phyloP scores from a whole-genome alignment of 192 early-diverging fungal genomes.

The Backusella luteola region DNA sequence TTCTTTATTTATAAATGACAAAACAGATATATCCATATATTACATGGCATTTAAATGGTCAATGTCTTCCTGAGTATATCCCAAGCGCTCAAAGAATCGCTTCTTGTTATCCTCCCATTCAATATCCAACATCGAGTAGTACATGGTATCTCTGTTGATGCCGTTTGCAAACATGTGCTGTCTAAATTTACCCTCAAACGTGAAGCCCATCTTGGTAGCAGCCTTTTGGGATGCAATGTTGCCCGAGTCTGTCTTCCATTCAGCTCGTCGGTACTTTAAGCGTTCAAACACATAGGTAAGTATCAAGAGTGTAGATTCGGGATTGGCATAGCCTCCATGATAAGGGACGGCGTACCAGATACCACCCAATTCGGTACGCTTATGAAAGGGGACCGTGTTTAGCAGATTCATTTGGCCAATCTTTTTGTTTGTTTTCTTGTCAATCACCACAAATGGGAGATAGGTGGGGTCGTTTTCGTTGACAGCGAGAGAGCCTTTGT shows the following conservation, averaged over 20 bases:
- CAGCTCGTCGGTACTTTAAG: not conserved
- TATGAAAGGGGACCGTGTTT: not conserved
- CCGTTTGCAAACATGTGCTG: slow-evolving; percentile 28
- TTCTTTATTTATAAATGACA: not conserved
- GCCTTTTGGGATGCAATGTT: slow-evolving; percentile 45
- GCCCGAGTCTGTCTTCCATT: slow-evolving; percentile 41
- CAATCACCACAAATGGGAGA: not conserved
- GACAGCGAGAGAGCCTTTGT: not conserved
- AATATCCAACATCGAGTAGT: not conserved
- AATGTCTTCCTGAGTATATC: not conserved
- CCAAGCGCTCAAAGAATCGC: not conserved
- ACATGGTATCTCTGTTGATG: not conserved
- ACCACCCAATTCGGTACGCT: not conserved
- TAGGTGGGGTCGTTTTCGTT: not conserved
- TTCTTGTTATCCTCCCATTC: slow-evolving; percentile 6
- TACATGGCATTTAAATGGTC: not conserved
- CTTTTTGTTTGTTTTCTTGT: not conserved
- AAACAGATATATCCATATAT: not conserved
- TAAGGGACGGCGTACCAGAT: not conserved
- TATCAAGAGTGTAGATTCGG: not conserved
- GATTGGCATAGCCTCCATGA: not conserved
- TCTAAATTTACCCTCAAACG: slow-evolving; percentile 24
- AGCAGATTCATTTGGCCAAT: not conserved
- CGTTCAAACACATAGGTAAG: not conserved
- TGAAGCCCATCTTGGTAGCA: slow-evolving; percentile 37